Percentiles rank a stretch among this genome's conserved stretches.
phyloP scores from a whole-genome alignment of 192 early-diverging fungal genomes.

The Jimgerdemannia lactiflua region DNA sequence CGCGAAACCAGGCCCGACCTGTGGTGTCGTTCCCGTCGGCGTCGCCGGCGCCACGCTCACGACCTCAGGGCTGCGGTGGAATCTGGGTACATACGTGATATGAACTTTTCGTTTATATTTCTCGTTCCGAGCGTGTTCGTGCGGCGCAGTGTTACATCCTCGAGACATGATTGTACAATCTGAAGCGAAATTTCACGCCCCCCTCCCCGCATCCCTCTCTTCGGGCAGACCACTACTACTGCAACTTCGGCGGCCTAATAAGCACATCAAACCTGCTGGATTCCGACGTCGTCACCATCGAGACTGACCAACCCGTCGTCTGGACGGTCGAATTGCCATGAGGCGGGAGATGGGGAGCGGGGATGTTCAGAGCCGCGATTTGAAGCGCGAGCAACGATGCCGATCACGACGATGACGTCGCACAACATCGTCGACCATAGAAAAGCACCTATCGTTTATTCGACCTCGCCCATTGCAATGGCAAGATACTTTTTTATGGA shows the following conservation, averaged over 20 bases:
- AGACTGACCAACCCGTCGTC: constrained; percentile 69
- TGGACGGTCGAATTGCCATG: constrained; percentile 73
- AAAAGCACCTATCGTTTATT: too few relatives aligned
- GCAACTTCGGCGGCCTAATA: constrained; percentile 69
- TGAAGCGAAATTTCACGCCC: background rate
- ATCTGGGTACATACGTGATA: constrained; percentile 54
- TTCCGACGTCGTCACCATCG: constrained; percentile 50
- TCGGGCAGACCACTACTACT: constrained; percentile 31
- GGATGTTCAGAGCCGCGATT: too few relatives aligned
- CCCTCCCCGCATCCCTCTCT: too few relatives aligned
- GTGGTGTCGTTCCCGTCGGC: constrained; percentile 85
- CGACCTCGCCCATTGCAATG: too few relatives aligned
- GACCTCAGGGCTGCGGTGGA: constrained; percentile 81
- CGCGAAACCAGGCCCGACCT: constrained; percentile 57
- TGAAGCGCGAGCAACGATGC: too few relatives aligned
- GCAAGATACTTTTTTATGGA: too few relatives aligned
- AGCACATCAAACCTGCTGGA: constrained; percentile 85
- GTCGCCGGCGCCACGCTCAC: constrained; percentile 56
- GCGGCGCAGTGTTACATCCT: background rate
- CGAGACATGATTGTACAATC: background rate
- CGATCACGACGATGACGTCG: too few relatives aligned
- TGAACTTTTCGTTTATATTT: constrained; percentile 10
- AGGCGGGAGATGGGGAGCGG: background rate
- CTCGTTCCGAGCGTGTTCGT: constrained; percentile 19
- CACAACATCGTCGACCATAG: too few relatives aligned